A percentile compares a stretch with the other conserved stretches of the same genome.
Evolutionary conservation across 441 rosid genomes (phyloP).

Genomic region (Pelargonium australe): DNA sequence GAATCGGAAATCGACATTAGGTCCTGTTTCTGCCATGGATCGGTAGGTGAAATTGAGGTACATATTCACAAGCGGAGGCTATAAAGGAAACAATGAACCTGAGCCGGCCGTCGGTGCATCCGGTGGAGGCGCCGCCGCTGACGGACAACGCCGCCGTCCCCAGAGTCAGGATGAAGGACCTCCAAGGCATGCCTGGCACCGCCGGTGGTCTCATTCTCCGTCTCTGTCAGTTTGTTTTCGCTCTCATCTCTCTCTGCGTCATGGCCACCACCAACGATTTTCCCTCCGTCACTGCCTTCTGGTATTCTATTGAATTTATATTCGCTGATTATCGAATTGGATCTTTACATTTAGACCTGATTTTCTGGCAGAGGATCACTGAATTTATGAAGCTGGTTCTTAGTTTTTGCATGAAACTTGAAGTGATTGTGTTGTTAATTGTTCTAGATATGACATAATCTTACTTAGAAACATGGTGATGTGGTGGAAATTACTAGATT

Average conservation of each 20-base stretch:
- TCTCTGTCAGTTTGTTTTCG: constrained; percentile 49
- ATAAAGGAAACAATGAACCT: constrained; percentile 30
- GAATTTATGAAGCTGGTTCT: too few species aligned
- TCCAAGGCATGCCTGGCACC: constrained; percentile 87
- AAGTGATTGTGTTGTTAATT: too few species aligned
- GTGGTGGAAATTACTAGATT: too few species aligned
- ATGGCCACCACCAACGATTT: constrained; percentile 69
- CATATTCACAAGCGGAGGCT: not conserved
- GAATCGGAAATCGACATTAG: not conserved
- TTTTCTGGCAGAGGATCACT: too few species aligned
- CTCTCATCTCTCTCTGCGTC: constrained; percentile 49
- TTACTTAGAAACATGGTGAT: too few species aligned
- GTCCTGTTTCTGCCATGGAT: not conserved
- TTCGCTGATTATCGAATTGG: not conserved
- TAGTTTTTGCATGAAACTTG: too few species aligned
- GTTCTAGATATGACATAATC: too few species aligned
- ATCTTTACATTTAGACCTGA: not conserved
- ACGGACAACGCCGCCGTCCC: constrained; percentile 46
- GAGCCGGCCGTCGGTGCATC: constrained; percentile 74
- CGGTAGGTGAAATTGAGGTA: not conserved
- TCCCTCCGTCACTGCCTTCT: constrained; percentile 61
- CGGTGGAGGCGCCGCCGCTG: constrained; percentile 63
- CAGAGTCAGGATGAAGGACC: constrained; percentile 63
- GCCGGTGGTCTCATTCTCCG: constrained; percentile 65
- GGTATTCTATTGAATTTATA: constrained; percentile 31